Evolutionary conservation across 2,329 filamentous ascomycete genomes (phyloP).

Genomic region (Peltaster fructicola): DNA sequence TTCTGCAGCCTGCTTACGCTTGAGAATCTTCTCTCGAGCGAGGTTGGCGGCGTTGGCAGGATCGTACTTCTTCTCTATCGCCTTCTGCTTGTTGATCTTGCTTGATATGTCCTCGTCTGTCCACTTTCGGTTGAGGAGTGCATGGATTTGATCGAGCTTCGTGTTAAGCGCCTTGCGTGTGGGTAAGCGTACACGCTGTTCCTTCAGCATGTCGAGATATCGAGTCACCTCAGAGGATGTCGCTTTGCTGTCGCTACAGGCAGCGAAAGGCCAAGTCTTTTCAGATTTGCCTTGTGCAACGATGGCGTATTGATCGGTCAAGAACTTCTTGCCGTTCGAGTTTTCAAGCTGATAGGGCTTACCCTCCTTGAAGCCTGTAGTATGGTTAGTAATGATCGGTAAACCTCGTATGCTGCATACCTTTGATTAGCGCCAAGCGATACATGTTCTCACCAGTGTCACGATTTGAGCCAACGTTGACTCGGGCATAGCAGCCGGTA

Average conservation of each 20-base stretch:
- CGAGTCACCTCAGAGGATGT: conserved; percentile 65
- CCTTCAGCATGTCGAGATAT: conserved; percentile 56
- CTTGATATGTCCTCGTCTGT: conserved; percentile 67
- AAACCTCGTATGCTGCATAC: conserved; percentile 27
- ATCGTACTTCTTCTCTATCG: conserved; percentile 38
- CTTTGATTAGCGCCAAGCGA: conserved; percentile 74
- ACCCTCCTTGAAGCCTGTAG: conserved; percentile 54
- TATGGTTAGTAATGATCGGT: conserved; percentile 11
- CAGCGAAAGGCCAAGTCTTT: conserved; percentile 76
- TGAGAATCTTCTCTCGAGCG: conserved; percentile 49
- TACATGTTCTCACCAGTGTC: conserved; percentile 57
- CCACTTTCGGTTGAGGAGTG: conserved; percentile 61
- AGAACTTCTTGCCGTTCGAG: conserved; percentile 54
- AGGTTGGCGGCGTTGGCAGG: conserved; percentile 41
- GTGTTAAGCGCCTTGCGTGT: conserved; percentile 49
- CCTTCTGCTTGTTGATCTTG: conserved; percentile 55
- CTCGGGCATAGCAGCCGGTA: conserved; percentile 66
- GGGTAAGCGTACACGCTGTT: conserved; percentile 56
- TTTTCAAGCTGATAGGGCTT: conserved; percentile 63
- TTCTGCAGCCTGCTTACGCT: conserved; percentile 49
- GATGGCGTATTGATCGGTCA: conserved; percentile 70
- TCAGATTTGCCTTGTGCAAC: conserved; percentile 69
- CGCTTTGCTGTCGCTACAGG: conserved; percentile 70
- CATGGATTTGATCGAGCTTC: conserved; percentile 69
- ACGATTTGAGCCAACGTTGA: conserved; percentile 63